Evolutionary conservation across 805 yeast species (phyloP).

Genomic region (Saturnispora zaruensis): DNA sequence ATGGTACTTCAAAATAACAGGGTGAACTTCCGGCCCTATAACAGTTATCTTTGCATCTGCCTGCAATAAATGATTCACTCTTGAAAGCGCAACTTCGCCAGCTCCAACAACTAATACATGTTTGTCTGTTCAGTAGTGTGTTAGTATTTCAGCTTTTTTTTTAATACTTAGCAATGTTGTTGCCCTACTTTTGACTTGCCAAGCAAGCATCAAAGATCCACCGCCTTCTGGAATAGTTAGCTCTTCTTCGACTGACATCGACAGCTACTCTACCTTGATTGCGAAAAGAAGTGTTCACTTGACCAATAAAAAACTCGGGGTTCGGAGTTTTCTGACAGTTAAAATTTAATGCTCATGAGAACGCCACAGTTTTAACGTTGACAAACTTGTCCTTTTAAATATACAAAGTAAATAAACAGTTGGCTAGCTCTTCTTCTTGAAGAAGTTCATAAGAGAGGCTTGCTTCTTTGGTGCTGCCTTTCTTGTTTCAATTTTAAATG

Average conservation of each 20-base stretch:
- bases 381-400: background rate
- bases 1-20: conserved; percentile 28
- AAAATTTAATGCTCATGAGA: background rate
- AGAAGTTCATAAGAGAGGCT: conserved; percentile 26
- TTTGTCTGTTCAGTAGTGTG: conserved; percentile 26
- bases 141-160: conserved; percentile 1
- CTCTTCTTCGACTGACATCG: background rate
- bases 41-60: conserved; percentile 69
- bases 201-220: conserved; percentile 60
- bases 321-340: background rate
- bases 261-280: background rate
- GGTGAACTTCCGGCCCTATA: conserved; percentile 35
- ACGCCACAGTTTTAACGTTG: background rate
- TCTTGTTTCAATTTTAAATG: background rate
- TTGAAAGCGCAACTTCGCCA: conserved; percentile 66
- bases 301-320: background rate
- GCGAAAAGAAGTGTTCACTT: background rate
- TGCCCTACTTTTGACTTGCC: conserved; percentile 54
- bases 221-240: conserved; percentile 24
- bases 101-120: conserved; percentile 72
- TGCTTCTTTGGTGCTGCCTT: conserved; percentile 17
- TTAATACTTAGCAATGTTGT: background rate
- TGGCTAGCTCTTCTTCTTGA: conserved; percentile 19
- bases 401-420: background rate
- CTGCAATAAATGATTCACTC: conserved; percentile 56